Percentiles rank a stretch among this genome's conserved stretches.
Conservation (phyloP, 148 eudicot genomes). For the Fallopia convolvulus region DNA sequence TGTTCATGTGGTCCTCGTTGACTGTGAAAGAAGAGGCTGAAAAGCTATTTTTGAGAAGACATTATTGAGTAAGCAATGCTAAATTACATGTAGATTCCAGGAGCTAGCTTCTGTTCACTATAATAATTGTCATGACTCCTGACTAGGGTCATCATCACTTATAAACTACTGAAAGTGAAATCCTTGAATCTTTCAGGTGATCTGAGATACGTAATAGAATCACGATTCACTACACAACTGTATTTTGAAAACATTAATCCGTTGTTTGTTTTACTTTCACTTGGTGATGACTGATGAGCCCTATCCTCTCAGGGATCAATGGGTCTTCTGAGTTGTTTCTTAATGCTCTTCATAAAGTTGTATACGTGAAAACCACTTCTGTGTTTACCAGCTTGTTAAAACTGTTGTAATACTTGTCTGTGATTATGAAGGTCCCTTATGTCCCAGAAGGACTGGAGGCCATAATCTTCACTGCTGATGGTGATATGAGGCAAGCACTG, state of each 20-base stretch:
- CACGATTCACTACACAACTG: neutral
- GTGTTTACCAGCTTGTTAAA: neutral
- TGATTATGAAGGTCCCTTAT: constrained; percentile 61
- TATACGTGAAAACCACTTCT: neutral
- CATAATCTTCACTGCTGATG: constrained; percentile 95
- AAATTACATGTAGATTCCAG: too few relatives aligned
- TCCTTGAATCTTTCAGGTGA: neutral
- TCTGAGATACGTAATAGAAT: neutral
- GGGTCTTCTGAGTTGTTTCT: neutral
- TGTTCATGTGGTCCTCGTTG: neutral
- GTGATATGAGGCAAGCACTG: constrained; percentile 97
- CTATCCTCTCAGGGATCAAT: neutral
- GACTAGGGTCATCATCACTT: neutral
- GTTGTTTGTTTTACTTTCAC: neutral
- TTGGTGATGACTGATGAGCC: neutral
- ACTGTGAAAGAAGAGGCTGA: neutral
- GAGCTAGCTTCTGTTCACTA: neutral
- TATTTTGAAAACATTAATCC: neutral
- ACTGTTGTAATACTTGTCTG: constrained; percentile 1
- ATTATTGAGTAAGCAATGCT: neutral
- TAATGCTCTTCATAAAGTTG: neutral
- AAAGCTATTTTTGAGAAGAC: neutral
- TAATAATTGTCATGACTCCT: neutral
- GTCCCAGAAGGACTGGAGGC: constrained; percentile 93
- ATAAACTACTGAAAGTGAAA: neutral